phyloP scores from a whole-genome alignment of 2,329 filamentous ascomycete species.

The Aphanocladium album region DNA sequence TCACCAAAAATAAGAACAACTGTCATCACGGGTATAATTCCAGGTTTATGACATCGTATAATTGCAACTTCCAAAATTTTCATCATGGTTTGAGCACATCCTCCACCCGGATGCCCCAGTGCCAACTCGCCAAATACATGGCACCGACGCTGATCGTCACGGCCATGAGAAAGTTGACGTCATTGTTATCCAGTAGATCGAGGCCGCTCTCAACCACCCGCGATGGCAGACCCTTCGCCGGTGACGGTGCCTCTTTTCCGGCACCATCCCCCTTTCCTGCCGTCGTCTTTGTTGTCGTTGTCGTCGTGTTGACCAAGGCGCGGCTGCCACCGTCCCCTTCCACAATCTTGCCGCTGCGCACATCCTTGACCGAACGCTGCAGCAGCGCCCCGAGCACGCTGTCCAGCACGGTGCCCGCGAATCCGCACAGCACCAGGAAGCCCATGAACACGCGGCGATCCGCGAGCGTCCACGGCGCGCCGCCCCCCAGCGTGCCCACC shows the following conservation, averaged over 20 bases:
- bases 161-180: slow-evolving; percentile 92
- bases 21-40: not conserved
- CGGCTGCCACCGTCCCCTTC: slow-evolving; percentile 73
- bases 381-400: slow-evolving; percentile 80
- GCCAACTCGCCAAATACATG: slow-evolving; percentile 61
- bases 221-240: slow-evolving; percentile 45
- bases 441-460: slow-evolving; percentile 45
- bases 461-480: slow-evolving; percentile 42
- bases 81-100: slow-evolving; percentile 26
- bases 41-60: not conserved
- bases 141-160: slow-evolving; percentile 71
- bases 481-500: slow-evolving; percentile 34
- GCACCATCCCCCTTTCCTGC: slow-evolving; percentile 37
- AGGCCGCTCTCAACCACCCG: slow-evolving; percentile 59
- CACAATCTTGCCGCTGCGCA: slow-evolving; percentile 77
- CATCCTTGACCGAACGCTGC: slow-evolving; percentile 82
- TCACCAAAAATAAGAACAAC: not conserved
- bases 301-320: slow-evolving; percentile 42
- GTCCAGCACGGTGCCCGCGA: slow-evolving; percentile 77
- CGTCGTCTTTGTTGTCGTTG: slow-evolving; percentile 30
- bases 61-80: not conserved
- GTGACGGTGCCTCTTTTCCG: slow-evolving; percentile 28
- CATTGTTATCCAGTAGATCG: slow-evolving; percentile 89
- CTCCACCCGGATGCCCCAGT: slow-evolving; percentile 52
- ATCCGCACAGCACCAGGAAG: slow-evolving; percentile 66